Percentiles rank a stretch among this genome's conserved stretches.
Evolutionary conservation across 495 filamentous ascomycete genomes (phyloP).

Genomic region (Recurvomyces mirabilis): DNA sequence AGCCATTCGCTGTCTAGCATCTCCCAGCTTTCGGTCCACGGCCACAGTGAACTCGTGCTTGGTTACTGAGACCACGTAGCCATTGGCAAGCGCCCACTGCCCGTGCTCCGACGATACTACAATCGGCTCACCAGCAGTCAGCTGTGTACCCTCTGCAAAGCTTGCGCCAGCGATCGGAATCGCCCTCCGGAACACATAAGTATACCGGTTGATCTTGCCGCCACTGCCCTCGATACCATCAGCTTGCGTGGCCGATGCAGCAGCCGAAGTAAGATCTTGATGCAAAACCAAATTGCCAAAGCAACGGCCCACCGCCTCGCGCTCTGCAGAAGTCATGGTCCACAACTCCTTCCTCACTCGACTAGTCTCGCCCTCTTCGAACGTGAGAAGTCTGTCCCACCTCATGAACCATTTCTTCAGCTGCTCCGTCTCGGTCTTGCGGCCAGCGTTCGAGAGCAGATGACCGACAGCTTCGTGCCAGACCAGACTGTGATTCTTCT

Average conservation of each 20-base stretch:
- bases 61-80: constrained; percentile 68
- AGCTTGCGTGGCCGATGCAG: neutral
- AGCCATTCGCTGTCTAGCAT: constrained; percentile 59
- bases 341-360: constrained; percentile 81
- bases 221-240: constrained; percentile 41
- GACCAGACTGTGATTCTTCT: constrained; percentile 43
- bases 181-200: constrained; percentile 69
- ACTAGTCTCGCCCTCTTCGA: constrained; percentile 80
- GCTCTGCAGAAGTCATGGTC: constrained; percentile 84
- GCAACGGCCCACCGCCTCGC: constrained; percentile 74
- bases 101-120: constrained; percentile 94
- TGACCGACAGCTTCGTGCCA: constrained; percentile 20
- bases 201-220: constrained; percentile 79
- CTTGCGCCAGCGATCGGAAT: constrained; percentile 49
- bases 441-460: constrained; percentile 41
- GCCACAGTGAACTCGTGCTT: constrained; percentile 69
- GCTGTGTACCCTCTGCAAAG: constrained; percentile 73
- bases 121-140: constrained; percentile 80
- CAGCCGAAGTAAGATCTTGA: constrained; percentile 30
- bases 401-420: constrained; percentile 80
- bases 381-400: constrained; percentile 87
- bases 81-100: constrained; percentile 86
- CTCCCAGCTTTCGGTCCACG: constrained; percentile 79
- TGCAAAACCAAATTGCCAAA: constrained; percentile 67
- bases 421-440: constrained; percentile 67